Base-by-base conservation (phyloP, 768 basidiomycete genomes). In the Russula foetens region DNA sequence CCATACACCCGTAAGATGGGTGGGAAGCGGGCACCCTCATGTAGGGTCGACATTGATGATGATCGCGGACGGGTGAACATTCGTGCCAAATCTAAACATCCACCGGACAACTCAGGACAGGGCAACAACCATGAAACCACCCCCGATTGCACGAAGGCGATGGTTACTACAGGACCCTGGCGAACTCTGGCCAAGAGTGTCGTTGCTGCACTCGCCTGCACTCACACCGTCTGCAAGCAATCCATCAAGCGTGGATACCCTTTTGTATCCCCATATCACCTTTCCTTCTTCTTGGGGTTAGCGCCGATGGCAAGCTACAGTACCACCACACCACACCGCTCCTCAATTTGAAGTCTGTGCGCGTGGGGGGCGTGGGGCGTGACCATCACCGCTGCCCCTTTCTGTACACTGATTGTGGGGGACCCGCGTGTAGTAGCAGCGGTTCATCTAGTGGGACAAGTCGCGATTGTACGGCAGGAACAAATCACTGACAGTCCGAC, bases 281-380 rank as follows among this genome's bases (percentile, higher is more conserved):
- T 46, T 41, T 44, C 45, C 31, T 56, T 23, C 49, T 61, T 23
- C 21, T 29, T 51, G 54, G 38, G 48, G 46, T 60, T 33, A 47
- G 39, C 43, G 55, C 63, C 49, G 58, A 58, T 43, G 64, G 55
- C 2, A 44, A 53, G 46, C 31, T 43, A n/a, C n/a, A n/a, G n/a
- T n/a, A 21, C 54, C 9, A 35, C 35, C 2, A 35, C 35, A 12
- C 2, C 35, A 12, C 35, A 35, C 14, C n/a, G n/a, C n/a, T n/a
- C n/a, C n/a, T 35, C 35, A 12, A 11, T 35, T 19, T 41, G 39
- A 19, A 17, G 39, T 41, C 39, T 17, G 19, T 6, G 39, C 39
- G 17, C 39, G 19, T 41, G 39, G 39, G 35, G 14, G 35, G 14
- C 9, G 35, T n/a, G n/a, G n/a, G n/a, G n/a, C n/a, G n/a, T n/a